Evolutionary conservation across 176 grass and related monocot genomes (phyloP).

Genomic region (Olyra latifolia): DNA sequence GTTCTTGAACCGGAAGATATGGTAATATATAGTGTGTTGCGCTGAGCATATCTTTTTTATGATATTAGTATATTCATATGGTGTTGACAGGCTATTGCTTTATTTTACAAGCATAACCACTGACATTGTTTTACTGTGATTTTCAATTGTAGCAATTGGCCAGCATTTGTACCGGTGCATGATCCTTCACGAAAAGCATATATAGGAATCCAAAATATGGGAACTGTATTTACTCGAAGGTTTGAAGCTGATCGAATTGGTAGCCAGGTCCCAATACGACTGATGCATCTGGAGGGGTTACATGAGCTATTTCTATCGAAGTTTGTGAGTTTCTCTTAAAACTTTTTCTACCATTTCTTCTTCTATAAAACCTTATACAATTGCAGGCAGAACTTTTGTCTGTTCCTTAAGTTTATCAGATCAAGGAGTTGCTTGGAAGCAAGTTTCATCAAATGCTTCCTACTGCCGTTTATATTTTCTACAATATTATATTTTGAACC

Average conservation of each 20-base stretch:
- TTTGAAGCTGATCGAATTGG: slow-evolving; percentile 97
- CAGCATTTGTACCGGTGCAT: slow-evolving; percentile 92
- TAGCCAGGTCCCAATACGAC: slow-evolving; percentile 86
- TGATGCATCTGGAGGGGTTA: slow-evolving; percentile 98
- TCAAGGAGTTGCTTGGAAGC: neutral
- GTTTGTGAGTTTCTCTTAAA: slow-evolving; percentile 70
- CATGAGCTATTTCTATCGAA: slow-evolving; percentile 96
- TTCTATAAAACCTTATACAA: slow-evolving; percentile 25
- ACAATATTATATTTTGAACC: slow-evolving; percentile 21
- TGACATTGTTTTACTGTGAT: slow-evolving; percentile 22
- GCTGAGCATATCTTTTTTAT: neutral
- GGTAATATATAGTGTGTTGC: neutral
- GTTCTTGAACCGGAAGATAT: neutral
- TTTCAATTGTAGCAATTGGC: slow-evolving; percentile 83
- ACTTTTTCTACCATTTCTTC: neutral
- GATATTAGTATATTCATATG: neutral
- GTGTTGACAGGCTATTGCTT: slow-evolving; percentile 18
- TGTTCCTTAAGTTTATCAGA: slow-evolving; percentile 24
- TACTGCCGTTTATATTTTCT: slow-evolving; percentile 9
- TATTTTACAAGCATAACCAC: neutral
- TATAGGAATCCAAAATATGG: slow-evolving; percentile 96
- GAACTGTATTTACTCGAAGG: slow-evolving; percentile 87
- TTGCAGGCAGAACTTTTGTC: neutral
- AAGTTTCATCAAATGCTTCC: neutral
- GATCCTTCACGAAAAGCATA: slow-evolving; percentile 94